Conservation (phyloP, 495 filamentous ascomycete species). For the Staphylotrichum tortipilum region DNA sequence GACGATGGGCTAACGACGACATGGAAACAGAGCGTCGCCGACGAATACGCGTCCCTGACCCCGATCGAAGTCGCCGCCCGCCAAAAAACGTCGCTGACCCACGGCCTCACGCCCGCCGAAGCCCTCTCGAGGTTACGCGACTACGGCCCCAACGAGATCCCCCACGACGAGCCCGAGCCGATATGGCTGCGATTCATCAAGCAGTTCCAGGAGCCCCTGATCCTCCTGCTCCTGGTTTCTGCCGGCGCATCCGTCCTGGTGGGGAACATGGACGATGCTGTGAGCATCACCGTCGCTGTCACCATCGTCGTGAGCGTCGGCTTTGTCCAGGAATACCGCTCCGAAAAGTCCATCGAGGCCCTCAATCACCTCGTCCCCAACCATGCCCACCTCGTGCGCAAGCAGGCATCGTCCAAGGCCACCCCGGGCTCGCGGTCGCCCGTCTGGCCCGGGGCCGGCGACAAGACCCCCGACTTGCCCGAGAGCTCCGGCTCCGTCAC, state of each 20-base stretch:
- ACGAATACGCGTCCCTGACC: constrained; percentile 51
- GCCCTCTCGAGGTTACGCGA: constrained; percentile 67
- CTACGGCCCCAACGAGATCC: constrained; percentile 89
- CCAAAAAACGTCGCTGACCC: constrained; percentile 70
- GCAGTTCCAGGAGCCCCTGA: constrained; percentile 91
- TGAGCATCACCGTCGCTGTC: constrained; percentile 90
- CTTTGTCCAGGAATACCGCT: constrained; percentile 95
- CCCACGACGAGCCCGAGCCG: constrained; percentile 86
- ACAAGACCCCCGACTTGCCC: constrained; percentile 19
- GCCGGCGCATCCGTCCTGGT: constrained; percentile 83
- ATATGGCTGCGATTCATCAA: constrained; percentile 90
- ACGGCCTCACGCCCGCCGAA: constrained; percentile 73
- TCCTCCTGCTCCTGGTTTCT: constrained; percentile 81
- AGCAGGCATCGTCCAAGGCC: constrained; percentile 31
- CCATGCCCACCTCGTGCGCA: constrained; percentile 81
- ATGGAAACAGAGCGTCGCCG: constrained; percentile 35
- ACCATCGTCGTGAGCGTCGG: constrained; percentile 95
- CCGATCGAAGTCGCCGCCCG: constrained; percentile 68
- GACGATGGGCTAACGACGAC: constrained; percentile 6
- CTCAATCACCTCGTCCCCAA: constrained; percentile 89
- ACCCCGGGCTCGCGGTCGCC: constrained; percentile 23
- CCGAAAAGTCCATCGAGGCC: constrained; percentile 94
- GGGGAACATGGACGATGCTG: constrained; percentile 90
- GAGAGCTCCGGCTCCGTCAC: constrained; percentile 28
- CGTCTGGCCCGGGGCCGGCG: constrained; percentile 36